Percentiles rank a stretch among this genome's conserved stretches.
phyloP scores from a whole-genome alignment of 2,329 filamentous ascomycete genomes.

The Epichloe glyceriae region DNA sequence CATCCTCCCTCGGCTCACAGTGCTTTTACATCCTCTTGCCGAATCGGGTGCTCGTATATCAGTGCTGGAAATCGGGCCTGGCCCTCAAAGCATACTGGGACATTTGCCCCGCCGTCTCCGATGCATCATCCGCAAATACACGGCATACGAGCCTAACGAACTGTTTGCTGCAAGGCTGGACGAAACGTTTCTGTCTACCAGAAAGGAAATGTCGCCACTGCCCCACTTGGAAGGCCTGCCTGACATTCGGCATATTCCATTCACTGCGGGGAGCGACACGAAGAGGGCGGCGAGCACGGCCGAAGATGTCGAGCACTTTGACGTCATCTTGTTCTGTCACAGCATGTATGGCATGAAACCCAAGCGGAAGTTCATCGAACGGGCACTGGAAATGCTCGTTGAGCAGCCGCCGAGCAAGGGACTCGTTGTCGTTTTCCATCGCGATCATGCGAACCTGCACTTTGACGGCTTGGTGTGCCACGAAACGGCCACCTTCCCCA shows the following conservation, averaged over 20 bases:
- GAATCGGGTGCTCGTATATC: slow-evolving; percentile 30
- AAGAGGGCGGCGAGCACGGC: too few relatives aligned
- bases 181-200: not conserved
- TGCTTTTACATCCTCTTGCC: slow-evolving; percentile 20
- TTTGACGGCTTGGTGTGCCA: slow-evolving; percentile 36
- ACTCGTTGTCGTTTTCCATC: slow-evolving; percentile 43
- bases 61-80: slow-evolving; percentile 46
- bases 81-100: slow-evolving; percentile 39
- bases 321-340: slow-evolving; percentile 49
- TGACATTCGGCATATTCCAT: not conserved
- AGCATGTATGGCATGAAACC: slow-evolving; percentile 49
- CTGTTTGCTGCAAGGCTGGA: not conserved
- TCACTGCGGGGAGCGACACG: not conserved
- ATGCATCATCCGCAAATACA: slow-evolving; percentile 14
- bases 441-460: slow-evolving; percentile 24
- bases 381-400: slow-evolving; percentile 34
- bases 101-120: slow-evolving; percentile 29
- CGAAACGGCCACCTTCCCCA: slow-evolving; percentile 31
- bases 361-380: slow-evolving; percentile 31
- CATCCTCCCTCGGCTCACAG: not conserved
- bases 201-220: not conserved
- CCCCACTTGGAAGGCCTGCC: not conserved
- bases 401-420: slow-evolving; percentile 22
- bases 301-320: slow-evolving; percentile 26
- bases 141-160: not conserved